These are phyloP conservation scores for Hibiscus syriacus DNA, from an alignment of 345 rosid genomes.

Conservation along the genomic window DNA sequence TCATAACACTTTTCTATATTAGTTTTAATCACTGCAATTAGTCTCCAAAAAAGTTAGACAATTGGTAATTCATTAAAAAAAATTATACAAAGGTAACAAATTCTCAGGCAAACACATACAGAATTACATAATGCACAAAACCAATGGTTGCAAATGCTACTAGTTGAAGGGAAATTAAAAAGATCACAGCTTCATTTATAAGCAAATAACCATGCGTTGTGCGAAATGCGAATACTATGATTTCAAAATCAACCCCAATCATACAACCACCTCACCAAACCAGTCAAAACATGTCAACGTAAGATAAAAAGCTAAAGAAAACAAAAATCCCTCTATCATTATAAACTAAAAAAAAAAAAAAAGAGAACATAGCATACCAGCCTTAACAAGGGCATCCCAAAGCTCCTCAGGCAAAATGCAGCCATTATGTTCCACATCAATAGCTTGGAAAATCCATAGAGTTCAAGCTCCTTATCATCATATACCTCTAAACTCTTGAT, in stretches of 20 bases:
- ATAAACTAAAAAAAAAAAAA: background rate
- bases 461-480: slow-evolving; percentile 79
- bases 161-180: background rate
- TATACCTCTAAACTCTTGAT: slow-evolving; percentile 76
- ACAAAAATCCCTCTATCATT: background rate
- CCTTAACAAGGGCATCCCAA: slow-evolving; percentile 68
- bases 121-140: background rate
- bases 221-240: background rate
- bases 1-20: background rate
- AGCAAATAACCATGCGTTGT: background rate
- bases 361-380: slow-evolving; percentile 46
- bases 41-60: background rate
- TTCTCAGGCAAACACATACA: background rate
- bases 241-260: slow-evolving; percentile 5
- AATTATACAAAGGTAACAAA: background rate
- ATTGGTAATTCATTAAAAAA: background rate
- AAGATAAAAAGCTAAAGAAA: background rate
- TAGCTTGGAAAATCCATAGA: slow-evolving; percentile 59
- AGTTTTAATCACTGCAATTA: background rate
- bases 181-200: background rate
- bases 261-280: background rate
- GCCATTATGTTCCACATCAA: slow-evolving; percentile 74
- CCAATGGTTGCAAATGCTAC: background rate
- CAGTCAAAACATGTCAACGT: background rate
- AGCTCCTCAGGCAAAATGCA: slow-evolving; percentile 89